phyloP scores from a whole-genome alignment of 2,329 filamentous ascomycete species.

The Alternaria sp. region DNA sequence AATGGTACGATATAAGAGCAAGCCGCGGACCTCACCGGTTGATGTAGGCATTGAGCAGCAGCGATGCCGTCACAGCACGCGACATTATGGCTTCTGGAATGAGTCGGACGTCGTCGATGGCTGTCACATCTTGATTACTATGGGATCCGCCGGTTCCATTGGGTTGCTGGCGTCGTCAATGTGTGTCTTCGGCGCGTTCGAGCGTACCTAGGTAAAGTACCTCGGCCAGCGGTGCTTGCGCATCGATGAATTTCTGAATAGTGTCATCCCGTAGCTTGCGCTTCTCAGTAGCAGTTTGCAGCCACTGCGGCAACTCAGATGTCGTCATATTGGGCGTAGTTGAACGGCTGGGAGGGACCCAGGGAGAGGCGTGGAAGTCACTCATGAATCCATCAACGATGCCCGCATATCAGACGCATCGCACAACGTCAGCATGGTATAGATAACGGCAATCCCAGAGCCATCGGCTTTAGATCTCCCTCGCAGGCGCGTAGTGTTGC shows the following conservation, averaged over 20 bases:
- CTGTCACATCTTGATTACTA: constrained; percentile 9
- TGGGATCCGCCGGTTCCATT: constrained; percentile 12
- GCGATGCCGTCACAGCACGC: constrained; percentile 35
- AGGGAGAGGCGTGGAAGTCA: not conserved
- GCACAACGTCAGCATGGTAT: not conserved
- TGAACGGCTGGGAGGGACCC: not conserved
- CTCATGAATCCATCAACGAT: not conserved
- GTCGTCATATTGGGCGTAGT: constrained; percentile 17
- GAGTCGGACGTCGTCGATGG: constrained; percentile 25
- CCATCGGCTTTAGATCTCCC: constrained; percentile 1
- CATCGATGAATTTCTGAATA: constrained; percentile 29
- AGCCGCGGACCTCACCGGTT: constrained; percentile 32
- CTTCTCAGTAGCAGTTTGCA: constrained; percentile 33
- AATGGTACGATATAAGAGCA: constrained; percentile 30
- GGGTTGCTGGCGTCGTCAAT: constrained; percentile 23
- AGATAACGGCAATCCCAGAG: not conserved
- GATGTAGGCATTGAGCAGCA: constrained; percentile 40
- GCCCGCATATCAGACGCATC: not conserved
- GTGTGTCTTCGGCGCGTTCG: not conserved
- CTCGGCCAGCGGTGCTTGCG: constrained; percentile 5
- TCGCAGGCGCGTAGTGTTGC: not conserved
- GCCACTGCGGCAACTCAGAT: constrained; percentile 30
- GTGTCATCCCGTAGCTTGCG: constrained; percentile 32
- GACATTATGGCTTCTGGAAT: constrained; percentile 35
- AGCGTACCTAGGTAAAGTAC: not conserved